phyloP scores from a whole-genome alignment of 2,329 filamentous ascomycete genomes.

The Pseudofabraea citricarpa region DNA sequence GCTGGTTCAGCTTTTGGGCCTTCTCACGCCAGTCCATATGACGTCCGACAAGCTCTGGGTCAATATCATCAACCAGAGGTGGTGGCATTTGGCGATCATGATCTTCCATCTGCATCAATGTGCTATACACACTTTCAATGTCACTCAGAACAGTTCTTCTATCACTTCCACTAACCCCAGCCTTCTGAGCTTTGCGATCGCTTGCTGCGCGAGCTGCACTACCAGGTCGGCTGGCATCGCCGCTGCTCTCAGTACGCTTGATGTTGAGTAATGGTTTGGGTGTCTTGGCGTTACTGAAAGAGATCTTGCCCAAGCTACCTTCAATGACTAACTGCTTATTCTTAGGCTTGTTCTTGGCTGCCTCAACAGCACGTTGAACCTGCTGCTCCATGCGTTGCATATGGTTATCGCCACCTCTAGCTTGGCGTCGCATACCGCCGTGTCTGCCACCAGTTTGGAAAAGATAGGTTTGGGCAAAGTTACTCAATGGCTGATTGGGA shows the following conservation, averaged over 20 bases:
- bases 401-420: constrained; percentile 87
- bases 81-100: constrained; percentile 78
- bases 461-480: constrained; percentile 96
- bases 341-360: constrained; percentile 95
- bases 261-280: constrained; percentile 93
- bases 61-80: constrained; percentile 52
- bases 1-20: constrained; percentile 66
- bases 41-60: constrained; percentile 64
- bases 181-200: constrained; percentile 35
- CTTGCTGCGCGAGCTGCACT: constrained; percentile 36
- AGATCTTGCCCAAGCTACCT: constrained; percentile 94
- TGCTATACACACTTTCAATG: constrained; percentile 83
- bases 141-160: constrained; percentile 79
- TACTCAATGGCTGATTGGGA: constrained; percentile 86
- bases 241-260: constrained; percentile 72
- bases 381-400: constrained; percentile 99
- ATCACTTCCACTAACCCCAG: constrained; percentile 58
- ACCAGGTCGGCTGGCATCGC: constrained; percentile 49
- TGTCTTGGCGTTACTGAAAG: constrained; percentile 97
- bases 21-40: constrained; percentile 77
- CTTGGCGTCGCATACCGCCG: constrained; percentile 68
- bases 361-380: constrained; percentile 93
- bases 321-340: constrained; percentile 96
- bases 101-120: constrained; percentile 90
- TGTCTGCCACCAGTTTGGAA: constrained; percentile 89